Base-by-base conservation (phyloP, 2,329 filamentous ascomycete genomes). In the Fusarium algeriense region DNA sequence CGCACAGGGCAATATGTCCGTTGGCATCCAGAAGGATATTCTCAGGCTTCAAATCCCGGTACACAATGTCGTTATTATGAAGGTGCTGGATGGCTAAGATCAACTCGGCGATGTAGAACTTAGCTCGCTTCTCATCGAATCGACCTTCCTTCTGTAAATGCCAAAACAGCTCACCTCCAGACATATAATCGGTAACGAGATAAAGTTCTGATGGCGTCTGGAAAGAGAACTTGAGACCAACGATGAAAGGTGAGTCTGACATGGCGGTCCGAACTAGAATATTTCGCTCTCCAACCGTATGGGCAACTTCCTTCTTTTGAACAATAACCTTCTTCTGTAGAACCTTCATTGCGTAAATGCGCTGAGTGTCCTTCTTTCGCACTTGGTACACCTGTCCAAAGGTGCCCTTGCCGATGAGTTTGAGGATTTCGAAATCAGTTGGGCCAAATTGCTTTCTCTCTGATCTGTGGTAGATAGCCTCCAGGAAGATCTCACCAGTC, bases 181-280 rank as follows among this genome's bases (percentile, higher is more conserved):
- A 99, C 96, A 99, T 98, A 85, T 98, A 99, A 80, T 98, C 96
- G 8, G 96, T 98, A 17, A 99, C 96, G n/a, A 99, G 87, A 80
- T 98, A 98, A 4, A 99, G 88, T 81, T 99, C 96, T 7, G 95
- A 96, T 3, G 95, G 93, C 1, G 96, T 98, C 81, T 99, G 96
- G 85, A 99, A 99, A 0, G 96, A 98, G 80, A 98, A 99, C 78
- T 99, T 99, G 77, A 99, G 87, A 11, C 95, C 95, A 43, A 99
- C 96, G 69, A 99, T 99, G 79, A 99, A 99, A 0, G 95, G 94
- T 19, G 96, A 99, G 72, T 98, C 94, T 2, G 95, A 91, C 83
- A 93, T 98, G 32, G 96, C 96, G 7, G 96, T 99, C 72, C 96
- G 92, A 43, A 99, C 96, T 50, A 99, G 86, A 73, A 99, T 99